Evolutionary conservation across 2,329 filamentous ascomycete species (phyloP).

Genomic region (Dendryphion nanum): DNA sequence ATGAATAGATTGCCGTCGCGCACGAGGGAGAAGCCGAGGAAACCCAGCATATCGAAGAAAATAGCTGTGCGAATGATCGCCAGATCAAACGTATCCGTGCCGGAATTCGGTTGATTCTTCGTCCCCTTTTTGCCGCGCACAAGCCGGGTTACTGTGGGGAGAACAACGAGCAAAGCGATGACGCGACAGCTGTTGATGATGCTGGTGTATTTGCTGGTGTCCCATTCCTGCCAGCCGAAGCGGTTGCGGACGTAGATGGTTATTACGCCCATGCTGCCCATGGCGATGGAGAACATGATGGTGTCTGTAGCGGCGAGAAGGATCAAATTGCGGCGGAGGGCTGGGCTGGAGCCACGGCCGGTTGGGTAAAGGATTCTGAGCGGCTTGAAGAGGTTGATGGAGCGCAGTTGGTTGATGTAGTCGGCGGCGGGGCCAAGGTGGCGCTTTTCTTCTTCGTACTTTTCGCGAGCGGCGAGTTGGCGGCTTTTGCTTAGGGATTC

Average conservation of each 20-base stretch:
- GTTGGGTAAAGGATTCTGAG: conserved; percentile 75
- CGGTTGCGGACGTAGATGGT: conserved; percentile 78
- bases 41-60: conserved; percentile 72
- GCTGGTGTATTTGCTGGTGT: conserved; percentile 79
- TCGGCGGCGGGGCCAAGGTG: conserved; percentile 35
- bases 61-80: conserved; percentile 73
- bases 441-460: conserved; percentile 51
- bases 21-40: conserved; percentile 70
- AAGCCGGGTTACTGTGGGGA: conserved; percentile 75
- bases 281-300: conserved; percentile 75
- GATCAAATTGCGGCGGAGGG: conserved; percentile 76
- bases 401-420: conserved; percentile 46
- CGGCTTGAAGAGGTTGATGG: conserved; percentile 69
- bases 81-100: conserved; percentile 77
- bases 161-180: conserved; percentile 67
- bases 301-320: conserved; percentile 78
- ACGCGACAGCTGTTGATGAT: conserved; percentile 77
- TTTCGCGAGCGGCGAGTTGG: conserved; percentile 69
- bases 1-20: conserved; percentile 65
- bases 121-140: conserved; percentile 58
- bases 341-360: conserved; percentile 58
- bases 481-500: conserved; percentile 78
- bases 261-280: conserved; percentile 78
- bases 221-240: conserved; percentile 79
- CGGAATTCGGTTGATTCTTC: conserved; percentile 47